A percentile compares a stretch with the other conserved stretches of the same genome.
Evolutionary conservation across 192 early-diverging fungal species (phyloP).

Genomic region (Geosiphon pyriformis): DNA sequence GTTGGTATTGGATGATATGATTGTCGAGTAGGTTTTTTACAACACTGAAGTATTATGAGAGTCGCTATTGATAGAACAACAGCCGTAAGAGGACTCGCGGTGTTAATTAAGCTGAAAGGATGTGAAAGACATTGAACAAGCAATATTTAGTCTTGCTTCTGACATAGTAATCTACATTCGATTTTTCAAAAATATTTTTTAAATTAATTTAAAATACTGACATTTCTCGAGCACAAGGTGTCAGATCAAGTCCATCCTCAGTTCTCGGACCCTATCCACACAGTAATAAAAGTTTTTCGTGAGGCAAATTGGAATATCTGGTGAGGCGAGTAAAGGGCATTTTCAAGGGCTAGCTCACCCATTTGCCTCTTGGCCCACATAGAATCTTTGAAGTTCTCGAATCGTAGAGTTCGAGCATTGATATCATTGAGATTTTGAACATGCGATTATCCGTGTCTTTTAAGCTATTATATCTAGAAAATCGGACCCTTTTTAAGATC

Average conservation of each 20-base stretch:
- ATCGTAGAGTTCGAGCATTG: not conserved
- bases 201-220: slow-evolving; percentile 4
- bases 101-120: slow-evolving; percentile 16
- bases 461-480: not conserved
- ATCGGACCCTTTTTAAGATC: not conserved
- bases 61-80: slow-evolving; percentile 5
- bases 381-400: not conserved
- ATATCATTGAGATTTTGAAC: not conserved
- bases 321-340: not conserved
- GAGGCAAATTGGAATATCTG: not conserved
- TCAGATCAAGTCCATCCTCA: slow-evolving; percentile 17
- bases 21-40: not conserved
- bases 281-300: not conserved
- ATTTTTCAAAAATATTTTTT: not conserved
- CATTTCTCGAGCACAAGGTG: slow-evolving; percentile 20
- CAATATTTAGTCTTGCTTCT: not conserved
- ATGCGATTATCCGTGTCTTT: not conserved
- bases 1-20: not conserved
- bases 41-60: not conserved
- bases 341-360: slow-evolving; percentile 21
- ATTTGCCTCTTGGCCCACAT: slow-evolving; percentile 6
- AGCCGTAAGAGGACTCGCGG: not conserved
- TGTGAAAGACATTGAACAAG: not conserved
- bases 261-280: slow-evolving; percentile 16
- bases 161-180: not conserved